Conservation (phyloP, 495 filamentous ascomycete genomes). For the Cercophora sp. region DNA sequence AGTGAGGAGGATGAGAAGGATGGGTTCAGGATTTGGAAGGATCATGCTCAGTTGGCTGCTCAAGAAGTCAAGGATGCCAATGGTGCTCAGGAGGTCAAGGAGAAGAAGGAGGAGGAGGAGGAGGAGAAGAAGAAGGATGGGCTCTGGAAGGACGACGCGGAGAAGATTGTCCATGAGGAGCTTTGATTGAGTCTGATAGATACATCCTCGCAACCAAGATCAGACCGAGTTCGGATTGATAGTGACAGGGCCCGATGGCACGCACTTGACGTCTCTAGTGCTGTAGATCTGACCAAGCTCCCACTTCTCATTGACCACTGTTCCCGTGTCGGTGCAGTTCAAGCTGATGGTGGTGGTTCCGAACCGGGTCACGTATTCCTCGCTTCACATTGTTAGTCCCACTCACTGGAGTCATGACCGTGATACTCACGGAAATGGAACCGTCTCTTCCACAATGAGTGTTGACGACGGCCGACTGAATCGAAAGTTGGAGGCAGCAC, state of each 20-base stretch:
- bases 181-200: too few species aligned
- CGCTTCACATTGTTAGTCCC: too few species aligned
- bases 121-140: background rate
- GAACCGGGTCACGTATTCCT: too few species aligned
- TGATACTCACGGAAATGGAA: too few species aligned
- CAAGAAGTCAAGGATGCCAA: too few species aligned
- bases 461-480: slow-evolving; percentile 30
- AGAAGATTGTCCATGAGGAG: background rate
- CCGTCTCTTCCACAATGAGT: slow-evolving; percentile 35
- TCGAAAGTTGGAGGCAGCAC: slow-evolving; percentile 25
- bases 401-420: too few species aligned
- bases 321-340: slow-evolving; percentile 37
- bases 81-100: too few species aligned
- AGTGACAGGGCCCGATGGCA: slow-evolving; percentile 7
- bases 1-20: too few species aligned
- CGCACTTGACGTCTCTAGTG: slow-evolving; percentile 29
- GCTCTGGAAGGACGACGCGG: background rate
- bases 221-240: background rate
- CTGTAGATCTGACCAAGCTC: slow-evolving; percentile 37
- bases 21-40: too few species aligned
- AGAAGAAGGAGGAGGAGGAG: background rate
- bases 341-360: too few species aligned
- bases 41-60: too few species aligned
- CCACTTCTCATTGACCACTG: slow-evolving; percentile 38
- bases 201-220: too few species aligned